These are phyloP conservation scores for Pharus latifolius DNA, from an alignment of 176 grass and related monocot genomes.

Conservation along the genomic window DNA sequence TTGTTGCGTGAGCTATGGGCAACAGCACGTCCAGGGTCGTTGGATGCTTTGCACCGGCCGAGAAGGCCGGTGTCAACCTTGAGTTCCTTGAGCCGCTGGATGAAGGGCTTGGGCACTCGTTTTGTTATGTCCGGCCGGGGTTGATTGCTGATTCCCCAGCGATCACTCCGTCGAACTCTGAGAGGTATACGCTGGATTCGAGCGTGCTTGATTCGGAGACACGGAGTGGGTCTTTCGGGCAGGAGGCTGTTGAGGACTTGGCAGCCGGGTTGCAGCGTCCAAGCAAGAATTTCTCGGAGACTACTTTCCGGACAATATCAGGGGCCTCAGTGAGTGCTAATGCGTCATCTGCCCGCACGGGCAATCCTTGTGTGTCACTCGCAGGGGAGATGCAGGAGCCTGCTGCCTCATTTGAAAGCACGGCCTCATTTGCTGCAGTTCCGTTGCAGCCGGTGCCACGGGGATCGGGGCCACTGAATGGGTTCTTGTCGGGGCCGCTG, in stretches of 20 bases:
- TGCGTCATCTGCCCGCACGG: slow-evolving; percentile 59
- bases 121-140: slow-evolving; percentile 76
- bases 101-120: slow-evolving; percentile 84
- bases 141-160: slow-evolving; percentile 45
- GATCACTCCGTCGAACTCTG: slow-evolving; percentile 77
- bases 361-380: slow-evolving; percentile 46
- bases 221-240: slow-evolving; percentile 59
- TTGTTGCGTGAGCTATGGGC: slow-evolving; percentile 40
- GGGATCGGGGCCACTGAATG: slow-evolving; percentile 58
- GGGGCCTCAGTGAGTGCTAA: slow-evolving; percentile 88
- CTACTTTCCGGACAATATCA: slow-evolving; percentile 71
- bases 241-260: slow-evolving; percentile 38
- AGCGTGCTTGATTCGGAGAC: slow-evolving; percentile 69
- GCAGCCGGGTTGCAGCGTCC: slow-evolving; percentile 21
- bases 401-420: slow-evolving; percentile 77
- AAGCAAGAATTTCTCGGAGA: slow-evolving; percentile 49
- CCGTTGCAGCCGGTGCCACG: slow-evolving; percentile 69
- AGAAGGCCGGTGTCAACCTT: slow-evolving; percentile 52
- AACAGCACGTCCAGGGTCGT: slow-evolving; percentile 86
- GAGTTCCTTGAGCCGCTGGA: slow-evolving; percentile 77
- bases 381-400: slow-evolving; percentile 43
- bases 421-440: slow-evolving; percentile 60
- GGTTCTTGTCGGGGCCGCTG: slow-evolving; percentile 79
- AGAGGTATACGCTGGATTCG: slow-evolving; percentile 78
- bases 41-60: slow-evolving; percentile 72